Percentiles rank a stretch among this genome's conserved stretches.
phyloP scores from a whole-genome alignment of 768 basidiomycete genomes.

The Boletus speciosus region DNA sequence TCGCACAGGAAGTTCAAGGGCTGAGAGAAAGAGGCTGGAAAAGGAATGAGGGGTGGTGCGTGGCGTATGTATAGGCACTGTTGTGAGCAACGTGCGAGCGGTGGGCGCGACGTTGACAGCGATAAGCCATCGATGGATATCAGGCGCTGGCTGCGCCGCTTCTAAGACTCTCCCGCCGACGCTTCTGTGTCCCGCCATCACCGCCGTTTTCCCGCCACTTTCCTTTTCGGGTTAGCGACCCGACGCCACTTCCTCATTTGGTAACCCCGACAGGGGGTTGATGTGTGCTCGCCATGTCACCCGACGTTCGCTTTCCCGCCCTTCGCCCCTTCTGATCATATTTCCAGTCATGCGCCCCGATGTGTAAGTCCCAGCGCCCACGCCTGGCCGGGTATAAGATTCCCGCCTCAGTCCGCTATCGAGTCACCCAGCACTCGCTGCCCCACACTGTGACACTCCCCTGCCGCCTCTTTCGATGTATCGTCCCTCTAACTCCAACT shows the following conservation, averaged over 20 bases:
- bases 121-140: conserved; percentile 18
- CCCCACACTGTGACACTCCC: neutral
- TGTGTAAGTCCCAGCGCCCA: conserved; percentile 20
- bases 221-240: conserved; percentile 10
- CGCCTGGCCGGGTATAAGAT: conserved; percentile 27
- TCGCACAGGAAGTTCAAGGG: conserved; percentile 4
- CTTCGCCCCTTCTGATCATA: conserved; percentile 8
- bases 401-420: conserved; percentile 3
- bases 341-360: conserved; percentile 11
- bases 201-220: conserved; percentile 21
- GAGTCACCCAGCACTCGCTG: conserved; percentile 21
- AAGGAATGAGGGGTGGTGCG: neutral
- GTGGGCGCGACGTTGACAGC: conserved; percentile 5
- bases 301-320: conserved; percentile 30
- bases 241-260: conserved; percentile 23
- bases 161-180: conserved; percentile 5
- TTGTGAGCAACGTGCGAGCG: conserved; percentile 15
- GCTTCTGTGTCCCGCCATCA: conserved; percentile 20
- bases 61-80: neutral
- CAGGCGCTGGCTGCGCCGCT: conserved; percentile 5
- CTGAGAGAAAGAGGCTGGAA: neutral
- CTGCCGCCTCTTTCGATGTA: conserved; percentile 19
- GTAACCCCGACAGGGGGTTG: conserved; percentile 15
- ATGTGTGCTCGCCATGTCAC: conserved; percentile 14
- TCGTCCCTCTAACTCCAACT: conserved; percentile 15